Percentiles rank a stretch among this genome's conserved stretches.
Evolutionary conservation across 495 filamentous ascomycete genomes (phyloP).

Genomic region (Podospora pseudocomata): DNA sequence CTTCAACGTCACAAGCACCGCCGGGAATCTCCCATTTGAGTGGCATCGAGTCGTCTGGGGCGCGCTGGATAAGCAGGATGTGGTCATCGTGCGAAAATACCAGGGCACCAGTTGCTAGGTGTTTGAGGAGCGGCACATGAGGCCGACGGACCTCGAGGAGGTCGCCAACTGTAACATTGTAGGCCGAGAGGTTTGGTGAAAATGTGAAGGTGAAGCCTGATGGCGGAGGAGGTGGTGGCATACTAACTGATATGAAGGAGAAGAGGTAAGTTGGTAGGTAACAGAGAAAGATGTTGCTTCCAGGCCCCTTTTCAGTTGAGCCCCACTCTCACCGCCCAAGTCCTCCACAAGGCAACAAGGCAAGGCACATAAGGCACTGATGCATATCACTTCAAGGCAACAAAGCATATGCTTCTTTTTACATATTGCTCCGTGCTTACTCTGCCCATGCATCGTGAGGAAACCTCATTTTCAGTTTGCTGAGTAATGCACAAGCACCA

Average conservation of each 20-base stretch:
- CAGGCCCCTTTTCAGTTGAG: background rate
- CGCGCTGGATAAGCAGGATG: conserved; percentile 51
- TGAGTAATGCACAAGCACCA: background rate
- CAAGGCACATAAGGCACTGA: background rate
- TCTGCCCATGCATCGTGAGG: background rate
- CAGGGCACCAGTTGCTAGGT: conserved; percentile 34
- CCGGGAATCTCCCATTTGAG: conserved; percentile 55
- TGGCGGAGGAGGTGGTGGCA: conserved; percentile 7
- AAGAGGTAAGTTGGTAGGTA: background rate
- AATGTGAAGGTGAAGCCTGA: conserved; percentile 28
- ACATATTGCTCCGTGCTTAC: background rate
- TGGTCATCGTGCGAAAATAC: conserved; percentile 33
- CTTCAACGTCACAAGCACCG: conserved; percentile 48
- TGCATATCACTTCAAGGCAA: too few species aligned
- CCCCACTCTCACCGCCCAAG: background rate
- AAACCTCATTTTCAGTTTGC: background rate
- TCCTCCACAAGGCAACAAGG: background rate
- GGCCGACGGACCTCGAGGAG: conserved; percentile 26
- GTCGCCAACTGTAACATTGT: conserved; percentile 24
- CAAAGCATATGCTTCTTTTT: too few species aligned
- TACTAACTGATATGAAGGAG: background rate
- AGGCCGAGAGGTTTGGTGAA: conserved; percentile 21
- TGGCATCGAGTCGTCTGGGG: conserved; percentile 48
- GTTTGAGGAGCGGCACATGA: conserved; percentile 14
- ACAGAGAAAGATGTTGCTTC: too few species aligned